Base-by-base conservation (phyloP, 2,329 filamentous ascomycete genomes). In the Myriosclerotinia curreyana region DNA sequence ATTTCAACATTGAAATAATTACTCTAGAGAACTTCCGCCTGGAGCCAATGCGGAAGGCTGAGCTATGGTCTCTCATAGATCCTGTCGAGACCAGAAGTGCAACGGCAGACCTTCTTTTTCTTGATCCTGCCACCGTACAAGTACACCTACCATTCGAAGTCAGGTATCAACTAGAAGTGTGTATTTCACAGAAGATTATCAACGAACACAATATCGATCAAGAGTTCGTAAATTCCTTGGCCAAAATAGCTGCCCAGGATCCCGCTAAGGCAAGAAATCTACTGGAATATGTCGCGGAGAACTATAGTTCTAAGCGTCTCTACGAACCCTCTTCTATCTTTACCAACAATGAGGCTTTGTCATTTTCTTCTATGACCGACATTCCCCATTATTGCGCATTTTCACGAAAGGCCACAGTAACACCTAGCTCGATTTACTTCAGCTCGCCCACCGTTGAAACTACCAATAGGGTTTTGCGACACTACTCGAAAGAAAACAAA, bases 151-250 rank as follows among this genome's bases (percentile, higher is more conserved):
- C 84, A 0, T 97, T 92, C 66, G 78, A 86, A 0, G 84, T 96
- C 1, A 84, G 91, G 20, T 99, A 98, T 73, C 92, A 96, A 74
- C 83, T 99, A 0, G 94, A 99, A 75, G 93, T 92, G 0, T 98
- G 94, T 73, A 82, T 98, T n/a, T 96, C 93, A 0, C 85, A 89
- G 36, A 86, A 87, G 0, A 80, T 86, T 31, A 77, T 99, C 15
- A 88, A 88, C 61, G 94, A 97, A 74, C 85, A 91, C 73, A 89
- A 83, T 54, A 82, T 98, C 52, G 82, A 79, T 0, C 74, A 76
- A 1, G 81, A 85, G 3, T 98, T 98, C 68, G 77, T 96, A 2
- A 74, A 80, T 36, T 81, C 77, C 50, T 80, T 98, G 5, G 74
- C 78, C 2, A 71, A 77, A 0, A 77, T 89, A 22, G 79, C 82